Conservation (phyloP, 768 basidiomycete species). For the Ramaria sp. region DNA sequence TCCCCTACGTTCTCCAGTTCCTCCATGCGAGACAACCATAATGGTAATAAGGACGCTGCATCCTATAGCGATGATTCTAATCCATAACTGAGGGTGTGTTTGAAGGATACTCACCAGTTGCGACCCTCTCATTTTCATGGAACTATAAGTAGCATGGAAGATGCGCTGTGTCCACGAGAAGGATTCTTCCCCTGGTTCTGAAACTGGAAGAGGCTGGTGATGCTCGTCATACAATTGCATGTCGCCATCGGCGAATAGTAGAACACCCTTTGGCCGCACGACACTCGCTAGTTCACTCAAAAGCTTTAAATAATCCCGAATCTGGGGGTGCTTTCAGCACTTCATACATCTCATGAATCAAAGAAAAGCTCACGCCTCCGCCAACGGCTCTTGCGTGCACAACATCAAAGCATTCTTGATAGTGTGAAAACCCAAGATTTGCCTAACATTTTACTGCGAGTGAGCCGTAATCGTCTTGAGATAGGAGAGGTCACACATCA, state of each 20-base stretch:
- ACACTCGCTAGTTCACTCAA: conserved; percentile 18
- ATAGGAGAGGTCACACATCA: conserved; percentile 17
- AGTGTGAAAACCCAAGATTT: conserved; percentile 25
- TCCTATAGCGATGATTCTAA: conserved; percentile 10
- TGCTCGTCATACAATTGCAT: conserved; percentile 23
- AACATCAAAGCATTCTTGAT: conserved; percentile 20
- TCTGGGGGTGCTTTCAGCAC: conserved; percentile 13
- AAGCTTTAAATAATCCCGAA: conserved; percentile 20
- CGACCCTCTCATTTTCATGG: conserved; percentile 20
- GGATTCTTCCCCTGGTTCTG: conserved; percentile 15
- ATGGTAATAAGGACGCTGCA: conserved; percentile 18
- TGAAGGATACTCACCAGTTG: not conserved
- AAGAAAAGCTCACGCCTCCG: conserved; percentile 19
- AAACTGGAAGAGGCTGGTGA: conserved; percentile 16
- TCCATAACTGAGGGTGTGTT: not conserved
- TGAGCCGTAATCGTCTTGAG: not conserved
- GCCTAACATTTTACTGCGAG: conserved; percentile 15
- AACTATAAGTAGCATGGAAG: conserved; percentile 22
- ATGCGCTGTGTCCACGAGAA: conserved; percentile 20
- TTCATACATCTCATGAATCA: not conserved
- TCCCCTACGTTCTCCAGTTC: conserved; percentile 20
- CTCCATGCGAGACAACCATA: conserved; percentile 19
- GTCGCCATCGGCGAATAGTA: conserved; percentile 23
- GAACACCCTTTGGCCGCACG: conserved; percentile 21
- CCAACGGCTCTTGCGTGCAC: conserved; percentile 22